Base-by-base conservation (phyloP, 306 rosid species). In the Chamaecrista fasciculata region DNA sequence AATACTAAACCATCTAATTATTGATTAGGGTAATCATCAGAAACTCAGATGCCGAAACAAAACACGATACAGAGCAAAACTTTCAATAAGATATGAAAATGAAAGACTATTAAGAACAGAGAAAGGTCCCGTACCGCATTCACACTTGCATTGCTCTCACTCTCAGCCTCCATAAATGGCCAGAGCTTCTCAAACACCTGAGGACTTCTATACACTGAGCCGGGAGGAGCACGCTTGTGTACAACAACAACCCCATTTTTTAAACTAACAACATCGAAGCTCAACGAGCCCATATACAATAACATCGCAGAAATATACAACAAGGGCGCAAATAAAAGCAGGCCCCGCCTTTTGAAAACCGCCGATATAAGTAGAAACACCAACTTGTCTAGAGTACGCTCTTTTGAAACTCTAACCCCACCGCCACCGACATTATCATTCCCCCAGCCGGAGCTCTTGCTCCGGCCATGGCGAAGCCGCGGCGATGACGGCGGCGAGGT, bases 221-320 rank as follows among this genome's bases (percentile, higher is more conserved):
- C 97, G 0, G 86, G 90, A 48, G 84, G 90, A 59, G 84, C 37
- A 67, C 79, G 94, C 80, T 82, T 84, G 36, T 75, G 81, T 11
- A 88, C 88, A 51, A 81, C 80, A 73, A 86, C 91, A 19, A 89
- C 86, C 23, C 83, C 81, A 51, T 84, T 79, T 46, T 80, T 89
- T 37, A 91, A 74, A 53, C 80, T 77, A 16, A 86, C 85, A 37
- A 82, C 81, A 59, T 94, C 96, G 52, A 94, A 94, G 73, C 77
- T 87, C 69, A 94, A 73, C 0, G 97, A 79, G 23, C 94, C 94
- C 98, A 94, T 94, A 55, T 88, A 94, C 85, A 94, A 43, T 52
- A 94, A 50, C 97, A 94, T 94, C 20, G 90, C 96, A 1, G 95
- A 79, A 67, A 94, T 88, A 76, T 94, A 94, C 85, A 94, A 67